Base-by-base conservation (phyloP, 208 protist species). In the Wallacemonas collosoma region DNA sequence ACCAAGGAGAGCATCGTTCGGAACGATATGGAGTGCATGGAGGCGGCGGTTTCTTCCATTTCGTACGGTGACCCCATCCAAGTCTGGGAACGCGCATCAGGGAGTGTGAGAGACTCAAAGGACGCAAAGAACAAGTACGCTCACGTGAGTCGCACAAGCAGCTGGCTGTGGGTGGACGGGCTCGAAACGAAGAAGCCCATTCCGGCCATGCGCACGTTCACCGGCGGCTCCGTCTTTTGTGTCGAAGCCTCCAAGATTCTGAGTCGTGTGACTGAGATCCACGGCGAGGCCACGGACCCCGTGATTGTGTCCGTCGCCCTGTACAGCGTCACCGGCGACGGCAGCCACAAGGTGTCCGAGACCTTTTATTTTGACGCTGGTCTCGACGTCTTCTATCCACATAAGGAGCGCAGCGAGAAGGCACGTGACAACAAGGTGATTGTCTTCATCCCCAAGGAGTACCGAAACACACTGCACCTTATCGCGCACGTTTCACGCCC, bases 321-420 rank as follows among this genome's bases (percentile, higher is more conserved):
- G 44, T 97, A 83, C 77, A 85, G 82, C 75, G 64, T 93, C 47
- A 74, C 71, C 12, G 71, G 82, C 2, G 70, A 55, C n/a, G 74
- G 69, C 11, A 82, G 80, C 11, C 73, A 74, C 38, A 94, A 94
- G 69, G 87, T 97, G 0, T 90, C 89, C 2, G 92, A 97, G 61
- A 93, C 89, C 39, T 97, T 97, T 65, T 97, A 91, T 81, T 97
- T 97, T 74, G 87, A 90, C 69, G 82, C 82, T 43, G 82, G 62
- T 38, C 75, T 93, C 36, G 89, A 94, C 36, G 83, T 93, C 65
- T 96, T 95, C 72, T 95, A 88, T 77, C 89, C 89, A 17, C 88
- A 94, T 12, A 92, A 93, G 77, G 68, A 90, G 72, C 83, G 84
- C 39, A 79, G 71, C 11, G 76, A 90, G 17, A 65, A 90, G 48